phyloP scores from a whole-genome alignment of 805 yeast species.

The Naumovozyma baii region DNA sequence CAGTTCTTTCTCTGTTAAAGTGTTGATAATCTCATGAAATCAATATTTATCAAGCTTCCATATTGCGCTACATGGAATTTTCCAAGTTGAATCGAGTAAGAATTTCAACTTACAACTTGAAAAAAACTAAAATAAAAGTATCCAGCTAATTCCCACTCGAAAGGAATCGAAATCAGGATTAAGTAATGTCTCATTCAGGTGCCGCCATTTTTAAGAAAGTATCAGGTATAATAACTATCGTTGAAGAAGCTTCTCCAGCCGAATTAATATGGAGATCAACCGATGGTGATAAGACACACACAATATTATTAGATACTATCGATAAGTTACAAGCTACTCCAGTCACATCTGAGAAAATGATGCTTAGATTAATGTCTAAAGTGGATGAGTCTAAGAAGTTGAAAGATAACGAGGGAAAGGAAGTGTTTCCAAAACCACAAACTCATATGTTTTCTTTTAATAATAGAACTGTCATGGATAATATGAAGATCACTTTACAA shows the following conservation, averaged over 20 bases:
- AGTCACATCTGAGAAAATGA: conserved; percentile 55
- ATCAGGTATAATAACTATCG: conserved; percentile 46
- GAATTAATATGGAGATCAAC: conserved; percentile 43
- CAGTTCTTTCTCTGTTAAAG: neutral
- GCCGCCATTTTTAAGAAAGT: conserved; percentile 47
- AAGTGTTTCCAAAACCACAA: conserved; percentile 15
- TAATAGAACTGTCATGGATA: conserved; percentile 67
- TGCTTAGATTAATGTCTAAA: conserved; percentile 46
- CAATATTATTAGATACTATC: conserved; percentile 35
- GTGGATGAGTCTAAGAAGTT: conserved; percentile 26
- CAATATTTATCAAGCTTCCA: no score
- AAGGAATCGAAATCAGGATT: no score
- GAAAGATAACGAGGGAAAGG: conserved; percentile 26
- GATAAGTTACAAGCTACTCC: conserved; percentile 59
- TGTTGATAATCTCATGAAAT: neutral
- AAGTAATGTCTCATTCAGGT: conserved; percentile 36
- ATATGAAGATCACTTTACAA: conserved; percentile 56
- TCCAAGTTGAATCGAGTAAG: no score
- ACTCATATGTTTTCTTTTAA: conserved; percentile 51
- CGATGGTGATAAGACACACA: conserved; percentile 42
- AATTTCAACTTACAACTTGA: no score
- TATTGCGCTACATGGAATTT: no score
- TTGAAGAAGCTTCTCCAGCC: conserved; percentile 50
- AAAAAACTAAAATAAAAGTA: no score
- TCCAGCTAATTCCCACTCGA: no score